These are phyloP conservation scores for Cutaneotrichosporon daszewskae DNA, from an alignment of 1,284 basidiomycete species.

Conservation along the genomic window DNA sequence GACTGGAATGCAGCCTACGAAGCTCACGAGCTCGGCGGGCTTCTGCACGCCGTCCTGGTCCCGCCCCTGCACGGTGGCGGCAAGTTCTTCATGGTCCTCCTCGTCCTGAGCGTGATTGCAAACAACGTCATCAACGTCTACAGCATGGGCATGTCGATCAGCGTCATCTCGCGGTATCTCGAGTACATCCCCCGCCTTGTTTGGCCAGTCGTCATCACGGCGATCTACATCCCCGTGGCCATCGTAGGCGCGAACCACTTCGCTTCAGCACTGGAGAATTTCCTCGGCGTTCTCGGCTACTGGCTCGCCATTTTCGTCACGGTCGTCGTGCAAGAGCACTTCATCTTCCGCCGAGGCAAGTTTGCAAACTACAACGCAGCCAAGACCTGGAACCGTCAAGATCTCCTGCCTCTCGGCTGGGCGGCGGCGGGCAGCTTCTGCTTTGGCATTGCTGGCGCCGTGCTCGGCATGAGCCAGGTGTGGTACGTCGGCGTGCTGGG, in stretches of 20 bases:
- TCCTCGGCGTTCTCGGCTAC: slow-evolving; percentile 23
- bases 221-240: slow-evolving; percentile 41
- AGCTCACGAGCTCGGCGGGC: slow-evolving; percentile 41
- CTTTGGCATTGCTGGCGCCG: slow-evolving; percentile 32
- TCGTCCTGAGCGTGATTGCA: slow-evolving; percentile 42
- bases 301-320: slow-evolving; percentile 44
- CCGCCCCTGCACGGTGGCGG: slow-evolving; percentile 33
- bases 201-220: slow-evolving; percentile 43
- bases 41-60: slow-evolving; percentile 41
- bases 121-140: slow-evolving; percentile 45
- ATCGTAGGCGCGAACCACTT: slow-evolving; percentile 44
- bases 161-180: slow-evolving; percentile 35
- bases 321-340: slow-evolving; percentile 45
- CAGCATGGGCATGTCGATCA: slow-evolving; percentile 37
- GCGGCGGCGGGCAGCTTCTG: slow-evolving; percentile 24
- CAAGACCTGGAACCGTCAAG: slow-evolving; percentile 31
- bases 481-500: slow-evolving; percentile 39
- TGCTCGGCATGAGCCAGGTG: slow-evolving; percentile 37
- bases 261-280: slow-evolving; percentile 31
- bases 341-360: slow-evolving; percentile 42
- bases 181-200: slow-evolving; percentile 44
- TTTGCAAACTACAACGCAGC: slow-evolving; percentile 38
- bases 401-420: slow-evolving; percentile 25
- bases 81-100: slow-evolving; percentile 37
- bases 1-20: slow-evolving; percentile 29